Evolutionary conservation across 2,329 filamentous ascomycete genomes (phyloP).

Genomic region (Coniella vitis): DNA sequence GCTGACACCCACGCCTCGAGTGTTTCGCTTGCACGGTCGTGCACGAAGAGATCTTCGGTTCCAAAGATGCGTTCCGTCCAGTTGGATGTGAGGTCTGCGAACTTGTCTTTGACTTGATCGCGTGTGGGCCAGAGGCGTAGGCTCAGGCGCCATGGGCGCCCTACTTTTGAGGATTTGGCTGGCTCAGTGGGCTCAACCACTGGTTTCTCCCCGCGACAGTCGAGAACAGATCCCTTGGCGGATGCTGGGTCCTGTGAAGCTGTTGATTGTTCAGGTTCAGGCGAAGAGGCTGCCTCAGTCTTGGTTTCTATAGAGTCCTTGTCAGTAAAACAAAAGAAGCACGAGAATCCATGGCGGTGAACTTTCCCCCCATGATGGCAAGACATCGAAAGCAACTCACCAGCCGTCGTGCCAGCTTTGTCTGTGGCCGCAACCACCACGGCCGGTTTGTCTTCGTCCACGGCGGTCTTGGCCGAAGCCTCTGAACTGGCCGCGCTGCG

Average conservation of each 20-base stretch:
- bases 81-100: not conserved
- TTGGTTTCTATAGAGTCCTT: too few relatives aligned
- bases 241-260: too few relatives aligned
- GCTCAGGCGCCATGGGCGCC: not conserved
- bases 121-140: not conserved
- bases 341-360: too few relatives aligned
- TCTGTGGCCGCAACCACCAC: not conserved
- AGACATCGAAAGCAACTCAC: too few relatives aligned
- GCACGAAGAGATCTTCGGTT: conserved; percentile 3
- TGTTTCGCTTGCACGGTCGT: conserved; percentile 10
- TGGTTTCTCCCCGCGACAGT: too few relatives aligned
- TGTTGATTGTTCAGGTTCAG: too few relatives aligned
- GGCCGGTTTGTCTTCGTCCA: not conserved
- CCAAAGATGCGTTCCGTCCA: conserved; percentile 8
- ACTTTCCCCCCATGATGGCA: too few relatives aligned
- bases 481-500: not conserved
- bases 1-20: conserved; percentile 9
- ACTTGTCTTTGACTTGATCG: not conserved
- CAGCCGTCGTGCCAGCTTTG: not conserved
- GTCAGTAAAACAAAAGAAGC: too few relatives aligned
- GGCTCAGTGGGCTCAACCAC: too few relatives aligned
- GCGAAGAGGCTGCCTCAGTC: too few relatives aligned
- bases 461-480: not conserved
- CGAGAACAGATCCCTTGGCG: too few relatives aligned
- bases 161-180: not conserved